Percentiles rank a stretch among this genome's conserved stretches.
Conservation (phyloP, 2,329 filamentous ascomycete species). For the Hymenoscyphus infarciens region DNA sequence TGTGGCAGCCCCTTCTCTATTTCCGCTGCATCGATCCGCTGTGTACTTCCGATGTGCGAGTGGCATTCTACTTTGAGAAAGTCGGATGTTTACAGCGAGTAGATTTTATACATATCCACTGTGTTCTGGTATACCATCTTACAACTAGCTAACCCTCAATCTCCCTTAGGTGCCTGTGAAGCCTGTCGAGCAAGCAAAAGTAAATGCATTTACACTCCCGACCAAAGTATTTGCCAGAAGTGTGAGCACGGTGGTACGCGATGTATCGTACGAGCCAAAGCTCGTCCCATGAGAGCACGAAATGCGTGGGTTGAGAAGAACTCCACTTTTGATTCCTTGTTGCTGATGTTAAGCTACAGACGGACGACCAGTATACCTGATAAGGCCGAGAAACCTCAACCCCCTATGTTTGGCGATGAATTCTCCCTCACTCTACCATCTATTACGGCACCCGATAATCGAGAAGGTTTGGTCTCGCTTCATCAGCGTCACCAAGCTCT, state of each 20-base stretch:
- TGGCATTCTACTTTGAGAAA: neutral
- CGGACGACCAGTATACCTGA: constrained; percentile 6
- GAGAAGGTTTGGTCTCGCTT: constrained; percentile 22
- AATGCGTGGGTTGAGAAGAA: constrained; percentile 16
- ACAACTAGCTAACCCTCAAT: neutral
- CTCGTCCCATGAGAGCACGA: constrained; percentile 29
- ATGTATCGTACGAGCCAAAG: constrained; percentile 32
- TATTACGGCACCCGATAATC: constrained; percentile 21
- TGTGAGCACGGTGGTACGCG: constrained; percentile 27
- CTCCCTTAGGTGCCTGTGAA: constrained; percentile 28
- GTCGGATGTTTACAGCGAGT: neutral
- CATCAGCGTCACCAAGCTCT: constrained; percentile 26
- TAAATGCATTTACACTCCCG: constrained; percentile 26
- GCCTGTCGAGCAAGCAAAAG: constrained; percentile 32
- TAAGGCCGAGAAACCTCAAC: constrained; percentile 8
- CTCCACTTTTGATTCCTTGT: neutral
- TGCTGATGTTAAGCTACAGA: constrained; percentile 12
- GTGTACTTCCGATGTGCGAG: neutral
- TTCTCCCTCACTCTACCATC: constrained; percentile 30
- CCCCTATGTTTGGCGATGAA: constrained; percentile 14
- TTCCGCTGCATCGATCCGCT: neutral
- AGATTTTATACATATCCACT: neutral
- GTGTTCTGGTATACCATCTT: neutral
- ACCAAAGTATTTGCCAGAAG: constrained; percentile 27
- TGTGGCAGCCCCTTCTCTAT: neutral